Conservation (phyloP, 2,329 filamentous ascomycete genomes). For the Aspergillus ustus region DNA sequence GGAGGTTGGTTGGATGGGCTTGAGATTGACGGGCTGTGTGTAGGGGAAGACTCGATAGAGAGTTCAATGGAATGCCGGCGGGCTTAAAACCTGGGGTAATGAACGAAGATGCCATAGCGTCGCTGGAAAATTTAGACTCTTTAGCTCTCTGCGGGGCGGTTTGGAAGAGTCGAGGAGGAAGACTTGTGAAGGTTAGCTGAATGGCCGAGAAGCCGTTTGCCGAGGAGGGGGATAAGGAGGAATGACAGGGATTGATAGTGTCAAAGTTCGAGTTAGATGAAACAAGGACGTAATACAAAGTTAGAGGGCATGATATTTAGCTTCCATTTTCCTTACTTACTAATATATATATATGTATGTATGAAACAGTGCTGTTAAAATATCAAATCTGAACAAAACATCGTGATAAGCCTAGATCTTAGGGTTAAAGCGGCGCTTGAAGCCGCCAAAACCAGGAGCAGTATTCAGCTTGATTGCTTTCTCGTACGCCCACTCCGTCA, state of each 20-base stretch:
- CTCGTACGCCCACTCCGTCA: slow-evolving; percentile 14
- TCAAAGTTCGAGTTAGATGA: neutral
- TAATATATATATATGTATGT: too few species aligned
- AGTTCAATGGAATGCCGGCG: neutral
- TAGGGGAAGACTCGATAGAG: neutral
- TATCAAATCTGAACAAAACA: neutral
- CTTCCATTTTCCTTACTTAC: neutral
- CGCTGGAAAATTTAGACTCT: neutral
- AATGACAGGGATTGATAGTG: neutral
- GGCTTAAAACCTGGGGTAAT: neutral
- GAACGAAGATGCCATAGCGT: neutral
- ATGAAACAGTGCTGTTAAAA: neutral
- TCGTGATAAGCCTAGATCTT: slow-evolving; percentile 4
- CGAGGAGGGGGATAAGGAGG: slow-evolving; percentile 5
- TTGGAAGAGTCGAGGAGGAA: neutral
- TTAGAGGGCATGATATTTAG: neutral
- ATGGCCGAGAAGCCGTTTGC: slow-evolving; percentile 12
- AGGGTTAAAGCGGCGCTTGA: slow-evolving; percentile 10
- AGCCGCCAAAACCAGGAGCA: slow-evolving; percentile 7
- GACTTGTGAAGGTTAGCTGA: slow-evolving; percentile 2
- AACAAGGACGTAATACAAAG: neutral
- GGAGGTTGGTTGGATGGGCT: too few species aligned
- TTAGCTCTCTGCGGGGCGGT: neutral
- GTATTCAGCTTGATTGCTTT: slow-evolving; percentile 3
- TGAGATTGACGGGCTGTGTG: too few species aligned